phyloP scores from a whole-genome alignment of 2,329 filamentous ascomycete genomes.

The Shiraia sp. region DNA sequence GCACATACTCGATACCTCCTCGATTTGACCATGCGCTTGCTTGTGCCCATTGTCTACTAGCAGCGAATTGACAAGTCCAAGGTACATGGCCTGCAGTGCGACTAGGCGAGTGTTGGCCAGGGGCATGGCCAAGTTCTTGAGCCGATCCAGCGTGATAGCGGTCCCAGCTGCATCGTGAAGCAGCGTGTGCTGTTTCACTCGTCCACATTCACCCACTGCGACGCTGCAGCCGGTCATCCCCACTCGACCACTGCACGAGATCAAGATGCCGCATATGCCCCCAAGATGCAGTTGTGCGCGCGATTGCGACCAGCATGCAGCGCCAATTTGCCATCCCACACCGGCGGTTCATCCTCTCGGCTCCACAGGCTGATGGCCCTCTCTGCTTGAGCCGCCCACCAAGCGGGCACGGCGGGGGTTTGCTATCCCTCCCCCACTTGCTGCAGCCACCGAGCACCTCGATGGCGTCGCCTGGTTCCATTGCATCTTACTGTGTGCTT shows the following conservation, averaged over 20 bases:
- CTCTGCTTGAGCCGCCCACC: conserved; percentile 10
- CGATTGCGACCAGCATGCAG: not conserved
- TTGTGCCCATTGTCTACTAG: too few relatives aligned
- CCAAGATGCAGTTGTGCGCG: too few relatives aligned
- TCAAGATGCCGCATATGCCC: too few relatives aligned
- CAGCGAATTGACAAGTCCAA: not conserved
- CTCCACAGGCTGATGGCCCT: conserved; percentile 2
- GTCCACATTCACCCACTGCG: too few relatives aligned
- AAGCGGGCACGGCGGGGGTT: too few relatives aligned
- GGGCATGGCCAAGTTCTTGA: conserved; percentile 1
- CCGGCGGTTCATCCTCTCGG: conserved; percentile 2
- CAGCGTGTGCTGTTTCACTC: conserved; percentile 5
- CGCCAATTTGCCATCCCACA: not conserved
- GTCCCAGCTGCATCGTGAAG: conserved; percentile 3
- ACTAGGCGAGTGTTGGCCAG: conserved; percentile 1
- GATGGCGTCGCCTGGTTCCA: conserved; percentile 1
- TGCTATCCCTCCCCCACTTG: conserved; percentile 13
- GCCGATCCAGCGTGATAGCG: not conserved
- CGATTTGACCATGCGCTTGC: too few relatives aligned
- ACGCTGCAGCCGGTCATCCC: not conserved
- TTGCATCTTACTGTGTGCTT: too few relatives aligned
- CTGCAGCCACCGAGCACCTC: conserved; percentile 4
- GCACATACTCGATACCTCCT: too few relatives aligned
- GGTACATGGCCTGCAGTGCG: not conserved
- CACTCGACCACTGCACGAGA: not conserved